A percentile compares a stretch with the other conserved stretches of the same genome.
These are phyloP conservation scores for Pseudonitzschia multistriata DNA, from an alignment of 108 stramenopile genomes.

Conservation along the genomic window DNA sequence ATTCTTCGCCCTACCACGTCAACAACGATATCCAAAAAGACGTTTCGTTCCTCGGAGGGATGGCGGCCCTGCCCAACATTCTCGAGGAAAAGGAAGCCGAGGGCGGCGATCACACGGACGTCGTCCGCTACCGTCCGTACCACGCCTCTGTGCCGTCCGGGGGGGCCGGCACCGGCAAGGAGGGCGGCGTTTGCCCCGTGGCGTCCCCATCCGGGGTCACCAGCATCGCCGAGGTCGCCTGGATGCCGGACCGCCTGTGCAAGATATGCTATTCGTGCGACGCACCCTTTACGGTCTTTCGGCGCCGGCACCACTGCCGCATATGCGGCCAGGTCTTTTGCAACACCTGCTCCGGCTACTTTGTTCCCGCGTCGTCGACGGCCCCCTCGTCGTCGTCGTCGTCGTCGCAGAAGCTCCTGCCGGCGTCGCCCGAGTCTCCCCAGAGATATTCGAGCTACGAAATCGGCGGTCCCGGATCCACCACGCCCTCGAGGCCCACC, in stretches of 20 bases:
- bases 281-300: slow-evolving; percentile 90
- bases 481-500: background rate
- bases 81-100: slow-evolving; percentile 7
- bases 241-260: slow-evolving; percentile 94
- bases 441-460: background rate
- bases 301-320: slow-evolving; percentile 95
- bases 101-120: background rate
- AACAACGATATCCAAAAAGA: background rate
- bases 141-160: background rate
- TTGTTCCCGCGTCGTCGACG: slow-evolving; percentile 46
- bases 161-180: background rate
- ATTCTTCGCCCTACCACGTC: background rate
- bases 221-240: slow-evolving; percentile 25
- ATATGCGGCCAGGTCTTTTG: slow-evolving; percentile 99
- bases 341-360: slow-evolving; percentile 85
- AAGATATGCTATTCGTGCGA: slow-evolving; percentile 93
- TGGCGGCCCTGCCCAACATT: background rate
- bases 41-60: background rate
- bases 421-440: background rate
- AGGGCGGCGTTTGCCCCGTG: background rate
- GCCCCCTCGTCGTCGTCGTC: background rate
- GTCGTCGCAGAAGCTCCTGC: background rate
- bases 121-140: background rate
- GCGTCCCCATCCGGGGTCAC: background rate
- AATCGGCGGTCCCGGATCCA: background rate